Conservation (phyloP, 2,329 filamentous ascomycete genomes). For the Chaetothyriales sp. region DNA sequence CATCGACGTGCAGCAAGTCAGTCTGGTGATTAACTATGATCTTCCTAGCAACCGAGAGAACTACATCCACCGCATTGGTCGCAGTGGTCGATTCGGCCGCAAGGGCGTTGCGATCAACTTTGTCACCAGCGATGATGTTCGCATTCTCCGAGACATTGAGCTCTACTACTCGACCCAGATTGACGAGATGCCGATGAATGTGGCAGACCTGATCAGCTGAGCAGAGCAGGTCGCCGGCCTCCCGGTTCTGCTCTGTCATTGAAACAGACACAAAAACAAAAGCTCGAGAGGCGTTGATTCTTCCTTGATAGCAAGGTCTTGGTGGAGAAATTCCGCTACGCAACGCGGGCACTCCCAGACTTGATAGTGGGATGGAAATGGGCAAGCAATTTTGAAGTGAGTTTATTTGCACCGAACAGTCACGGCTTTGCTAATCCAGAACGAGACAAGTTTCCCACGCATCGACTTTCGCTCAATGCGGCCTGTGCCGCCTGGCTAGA, state of each 20-base stretch:
- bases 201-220: constrained; percentile 43
- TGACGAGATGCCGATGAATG: constrained; percentile 98
- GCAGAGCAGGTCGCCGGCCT: no score
- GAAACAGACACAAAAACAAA: neutral
- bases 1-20: constrained; percentile 98
- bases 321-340: neutral
- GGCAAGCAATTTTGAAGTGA: neutral
- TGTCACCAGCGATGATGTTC: constrained; percentile 93
- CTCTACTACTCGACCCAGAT: constrained; percentile 94
- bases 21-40: constrained; percentile 97
- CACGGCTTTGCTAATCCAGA: neutral
- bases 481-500: neutral
- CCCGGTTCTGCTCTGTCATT: neutral
- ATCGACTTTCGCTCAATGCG: neutral
- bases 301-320: neutral
- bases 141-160: constrained; percentile 94
- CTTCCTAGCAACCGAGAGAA: constrained; percentile 97
- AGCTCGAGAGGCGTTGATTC: neutral
- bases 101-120: constrained; percentile 99
- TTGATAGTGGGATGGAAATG: constrained; percentile 3
- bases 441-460: neutral
- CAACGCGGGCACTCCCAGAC: neutral
- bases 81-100: constrained; percentile 86
- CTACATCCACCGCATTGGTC: constrained; percentile 96
- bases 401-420: neutral